Evolutionary conservation across 192 early-diverging fungal species (phyloP), one percentile per base, ranked within the genome.

Genomic region (Paraglomus occultum): DNA sequence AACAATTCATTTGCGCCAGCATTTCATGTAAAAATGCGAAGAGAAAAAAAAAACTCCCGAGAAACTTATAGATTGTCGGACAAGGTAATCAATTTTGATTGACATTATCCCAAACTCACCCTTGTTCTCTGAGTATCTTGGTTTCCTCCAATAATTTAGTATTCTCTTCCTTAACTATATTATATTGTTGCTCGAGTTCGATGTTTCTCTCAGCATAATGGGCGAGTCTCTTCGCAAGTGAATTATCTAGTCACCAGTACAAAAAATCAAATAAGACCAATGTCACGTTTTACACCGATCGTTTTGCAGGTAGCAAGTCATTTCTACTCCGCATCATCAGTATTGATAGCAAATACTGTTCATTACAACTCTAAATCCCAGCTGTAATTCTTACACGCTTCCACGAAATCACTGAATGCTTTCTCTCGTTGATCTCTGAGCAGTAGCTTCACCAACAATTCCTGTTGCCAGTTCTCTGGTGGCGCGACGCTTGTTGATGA

Each of bases 351-450:
- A 47, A n/a, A n/a, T n/a, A n/a, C n/a, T n/a, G n/a, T n/a, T n/a
- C n/a, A 31, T 31, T 31, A 31, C 31, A 31, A 31, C 31, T 31
- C 31, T 31, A 31, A 31, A 31, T 31, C 31, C 14, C 23, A 64
- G 40, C 0, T 11, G 62, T 22, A 51, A 18, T 15, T 15, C 77
- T 72, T 80, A 83, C 82, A 78, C 49, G 79, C 74, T 54, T 83
- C 77, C 38, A 83, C 79, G 73, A 83, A 77, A 40, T 70, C 67
- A 15, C 73, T 78, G 57, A 80, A 80, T 59, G 79, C 73, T 49
- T 80, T 74, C 64, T 83, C 82, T 55, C 77, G 72, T 20, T 70
- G 73, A 67, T 83, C 79, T 50, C 82, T 72, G 22, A 76, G 69
- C 15, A 71, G 54, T 39, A 83, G 72, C 18, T 72, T 78, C 39